Evolutionary conservation across 441 rosid genomes (phyloP).

Genomic region (Raphanus hybrid): DNA sequence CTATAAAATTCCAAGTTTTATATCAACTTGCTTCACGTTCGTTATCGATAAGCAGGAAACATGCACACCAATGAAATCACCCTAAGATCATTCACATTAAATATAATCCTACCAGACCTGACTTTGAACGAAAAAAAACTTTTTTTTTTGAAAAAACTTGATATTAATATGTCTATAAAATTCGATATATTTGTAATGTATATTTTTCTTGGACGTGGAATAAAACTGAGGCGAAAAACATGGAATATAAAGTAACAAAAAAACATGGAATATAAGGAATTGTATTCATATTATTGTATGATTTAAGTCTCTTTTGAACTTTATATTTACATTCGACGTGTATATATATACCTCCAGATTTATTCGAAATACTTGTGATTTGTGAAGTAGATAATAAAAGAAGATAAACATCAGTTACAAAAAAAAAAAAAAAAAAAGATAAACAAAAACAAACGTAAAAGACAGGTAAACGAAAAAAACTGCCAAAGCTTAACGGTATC

Average conservation of each 20-base stretch:
- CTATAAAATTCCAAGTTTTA: neutral
- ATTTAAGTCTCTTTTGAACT: neutral
- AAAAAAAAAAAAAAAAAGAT: neutral
- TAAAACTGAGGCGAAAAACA: no score
- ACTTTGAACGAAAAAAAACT: neutral
- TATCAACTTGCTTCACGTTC: neutral
- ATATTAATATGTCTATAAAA: neutral
- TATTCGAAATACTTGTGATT: neutral
- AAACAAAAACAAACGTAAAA: no score
- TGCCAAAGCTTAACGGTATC: conserved; percentile 42
- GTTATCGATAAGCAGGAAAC: neutral
- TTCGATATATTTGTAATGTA: neutral
- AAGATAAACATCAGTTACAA: neutral
- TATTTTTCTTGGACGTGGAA: conserved; percentile 21
- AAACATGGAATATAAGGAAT: conserved; percentile 1
- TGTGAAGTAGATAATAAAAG: neutral
- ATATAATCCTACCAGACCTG: conserved; percentile 20
- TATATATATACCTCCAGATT: neutral
- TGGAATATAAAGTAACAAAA: conserved; percentile 21
- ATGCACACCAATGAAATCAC: neutral
- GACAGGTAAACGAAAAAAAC: conserved; percentile 43
- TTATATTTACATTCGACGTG: neutral
- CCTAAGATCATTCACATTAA: neutral
- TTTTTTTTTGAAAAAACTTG: neutral
- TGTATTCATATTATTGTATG: neutral